Evolutionary conservation across 2,329 filamentous ascomycete species (phyloP).

Genomic region (Pseudohalonectria lignicola): DNA sequence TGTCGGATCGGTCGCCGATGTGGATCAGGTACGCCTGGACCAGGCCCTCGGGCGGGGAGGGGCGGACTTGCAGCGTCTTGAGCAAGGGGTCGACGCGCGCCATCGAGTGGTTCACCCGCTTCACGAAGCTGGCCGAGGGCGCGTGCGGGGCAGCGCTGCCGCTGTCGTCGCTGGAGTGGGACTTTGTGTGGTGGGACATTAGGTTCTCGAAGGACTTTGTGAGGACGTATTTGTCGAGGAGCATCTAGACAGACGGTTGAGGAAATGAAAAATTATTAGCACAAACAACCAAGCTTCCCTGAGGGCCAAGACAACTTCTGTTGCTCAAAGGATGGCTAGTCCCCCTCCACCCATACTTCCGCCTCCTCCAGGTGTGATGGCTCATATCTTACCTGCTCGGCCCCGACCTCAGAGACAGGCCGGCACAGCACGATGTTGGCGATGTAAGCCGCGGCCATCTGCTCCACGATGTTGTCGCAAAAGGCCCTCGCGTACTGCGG

Average conservation of each 20-base stretch:
- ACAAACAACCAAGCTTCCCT: neutral
- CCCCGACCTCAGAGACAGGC: constrained; percentile 86
- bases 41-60: constrained; percentile 82
- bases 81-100: constrained; percentile 82
- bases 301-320: too few species aligned
- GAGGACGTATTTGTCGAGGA: constrained; percentile 86
- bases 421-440: constrained; percentile 77
- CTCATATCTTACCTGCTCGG: constrained; percentile 64
- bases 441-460: constrained; percentile 69
- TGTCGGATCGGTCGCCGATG: constrained; percentile 84
- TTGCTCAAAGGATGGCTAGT: neutral
- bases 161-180: constrained; percentile 20
- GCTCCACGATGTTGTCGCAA: constrained; percentile 90
- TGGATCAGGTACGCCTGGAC: constrained; percentile 97
- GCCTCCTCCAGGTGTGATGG: too few species aligned
- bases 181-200: constrained; percentile 48
- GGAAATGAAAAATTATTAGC: constrained; percentile 15
- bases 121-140: constrained; percentile 56
- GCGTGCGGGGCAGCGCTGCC: constrained; percentile 12
- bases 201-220: constrained; percentile 69
- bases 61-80: constrained; percentile 91
- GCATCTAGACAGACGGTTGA: constrained; percentile 66
- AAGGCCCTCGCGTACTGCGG: constrained; percentile 91
- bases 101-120: constrained; percentile 77
- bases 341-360: too few species aligned